Evolutionary conservation across 1,284 basidiomycete species (phyloP), one percentile per base, ranked within the genome.

Genomic region (Schizophyllum amplum): DNA sequence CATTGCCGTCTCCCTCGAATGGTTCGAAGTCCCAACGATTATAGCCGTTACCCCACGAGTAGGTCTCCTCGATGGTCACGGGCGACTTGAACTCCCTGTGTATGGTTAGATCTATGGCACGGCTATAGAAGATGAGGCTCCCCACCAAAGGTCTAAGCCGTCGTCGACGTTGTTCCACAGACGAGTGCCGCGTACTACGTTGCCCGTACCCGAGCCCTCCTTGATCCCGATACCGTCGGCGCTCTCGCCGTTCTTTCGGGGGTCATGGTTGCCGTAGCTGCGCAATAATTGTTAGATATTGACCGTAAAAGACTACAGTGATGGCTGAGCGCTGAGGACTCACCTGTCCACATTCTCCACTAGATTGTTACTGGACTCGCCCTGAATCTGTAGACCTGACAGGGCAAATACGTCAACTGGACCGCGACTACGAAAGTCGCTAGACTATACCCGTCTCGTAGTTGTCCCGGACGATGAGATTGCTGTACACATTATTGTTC

Each of bases 111-210:
- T 26, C 2, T 9, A 54, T 24, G 22, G 15, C 15, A 46, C 11
- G 49, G 24, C n/a, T 5, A 27, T 5, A 51, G 24, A 48, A 56
- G 25, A 58, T 4, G 15, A 50, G 22, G 15, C 25, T 20, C 4
- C 56, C 22, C 52, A 56, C 57, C 50, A 53, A 20, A 60, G 51
- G 47, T 59, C 57, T 4, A 55, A 20, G 49, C 57, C 59, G 33
- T 58, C 59, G 23, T 60, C 59, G 21, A 59, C 58, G 51, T 59
- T 59, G 47, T 59, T 57, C 58, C 58, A 57, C 3, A 59, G 51
- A 3, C 58, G 55, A 9, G 58, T 47, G 23, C 58, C 58, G 24
- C 53, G 50, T 51, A 59, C 23, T 33, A 57, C 27, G 42, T 59
- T 59, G 5, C 58, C 58, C 9, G 24, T 42, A 3, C 58, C 58